Evolutionary conservation across 495 filamentous ascomycete species (phyloP), one percentile per base, ranked within the genome.

Genomic region (Aspergillus ellipticus): DNA sequence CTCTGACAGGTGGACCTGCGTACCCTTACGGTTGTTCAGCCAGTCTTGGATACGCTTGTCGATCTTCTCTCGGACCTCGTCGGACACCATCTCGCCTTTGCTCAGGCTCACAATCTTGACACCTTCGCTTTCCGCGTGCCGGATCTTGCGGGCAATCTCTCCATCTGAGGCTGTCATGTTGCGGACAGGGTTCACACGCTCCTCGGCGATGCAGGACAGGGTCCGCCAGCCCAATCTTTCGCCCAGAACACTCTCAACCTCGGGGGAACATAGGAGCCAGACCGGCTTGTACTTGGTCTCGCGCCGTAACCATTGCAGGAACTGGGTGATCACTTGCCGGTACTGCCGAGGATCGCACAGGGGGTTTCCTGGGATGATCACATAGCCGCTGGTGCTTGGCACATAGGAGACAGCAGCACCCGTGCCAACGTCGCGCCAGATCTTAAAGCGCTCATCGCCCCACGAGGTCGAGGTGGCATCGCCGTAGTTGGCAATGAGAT

Each of bases 381-480:
- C 88, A 60, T 85, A 89, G 57, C 85, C 85, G 59, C 79, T 84
- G 68, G 83, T 81, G 61, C 85, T 82, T 20, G 85, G 82, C 2
- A 91, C 86, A 57, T 86, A 96, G 15, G 89, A 84, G 39, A 92
- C 78, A 0, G 90, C 90, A 6, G 90, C 90, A 42, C 90, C 90
- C 0, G 89, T 93, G 5, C 69, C 66, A 41, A 79, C 73, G 60
- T 94, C 87, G 5, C 90, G 87, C 87, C 87, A 96, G 57, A 94
- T 84, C 63, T 86, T 82, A 65, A 87, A 92, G 13, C 89, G 83
- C 6, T 89, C 85, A 66, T 96, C 90, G 17, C 89, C 81, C 87
- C 89, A 96, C 1, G 89, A 89, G 0, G 89, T 96, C 57, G 92
- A 90, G 13, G 89, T 88, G 15, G 90, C 89, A 66, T 94, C 90